Conservation (phyloP, 257 asterid genomes). For the Linaria vulgaris region DNA sequence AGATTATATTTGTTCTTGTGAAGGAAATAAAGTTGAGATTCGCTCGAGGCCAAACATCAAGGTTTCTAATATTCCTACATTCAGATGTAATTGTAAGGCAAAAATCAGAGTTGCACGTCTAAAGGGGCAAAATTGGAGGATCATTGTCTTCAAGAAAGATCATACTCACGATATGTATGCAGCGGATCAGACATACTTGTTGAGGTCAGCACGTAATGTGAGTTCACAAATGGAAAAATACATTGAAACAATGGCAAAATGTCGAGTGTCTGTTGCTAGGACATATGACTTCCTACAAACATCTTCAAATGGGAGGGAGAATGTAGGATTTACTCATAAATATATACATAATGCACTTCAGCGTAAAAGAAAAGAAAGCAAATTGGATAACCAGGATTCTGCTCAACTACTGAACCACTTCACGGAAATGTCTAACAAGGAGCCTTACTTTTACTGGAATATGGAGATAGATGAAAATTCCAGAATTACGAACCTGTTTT, state of each 20-base stretch:
- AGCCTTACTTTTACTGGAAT: too few species aligned
- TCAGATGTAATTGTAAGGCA: constrained; percentile 5
- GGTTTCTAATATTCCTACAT: background rate
- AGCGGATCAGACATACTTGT: background rate
- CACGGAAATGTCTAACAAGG: too few species aligned
- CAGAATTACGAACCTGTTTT: too few species aligned
- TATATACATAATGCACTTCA: background rate
- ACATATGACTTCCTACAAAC: background rate
- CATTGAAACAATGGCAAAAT: background rate
- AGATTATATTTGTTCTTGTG: constrained; percentile 9
- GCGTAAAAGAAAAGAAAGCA: too few species aligned
- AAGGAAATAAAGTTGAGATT: background rate
- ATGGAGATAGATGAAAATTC: too few species aligned
- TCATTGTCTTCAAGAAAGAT: background rate
- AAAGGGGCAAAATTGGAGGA: constrained; percentile 8
- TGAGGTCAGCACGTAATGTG: constrained; percentile 6
- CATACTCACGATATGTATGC: background rate
- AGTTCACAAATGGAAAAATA: background rate
- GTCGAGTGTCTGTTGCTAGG: constrained; percentile 5
- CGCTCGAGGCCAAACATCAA: background rate
- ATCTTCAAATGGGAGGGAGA: too few species aligned
- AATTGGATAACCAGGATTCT: too few species aligned
- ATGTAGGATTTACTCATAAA: too few species aligned
- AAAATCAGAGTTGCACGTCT: constrained; percentile 4
- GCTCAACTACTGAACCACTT: too few species aligned